phyloP scores from a whole-genome alignment of 2,329 filamentous ascomycete species.

The Ampelomyces quisqualis region DNA sequence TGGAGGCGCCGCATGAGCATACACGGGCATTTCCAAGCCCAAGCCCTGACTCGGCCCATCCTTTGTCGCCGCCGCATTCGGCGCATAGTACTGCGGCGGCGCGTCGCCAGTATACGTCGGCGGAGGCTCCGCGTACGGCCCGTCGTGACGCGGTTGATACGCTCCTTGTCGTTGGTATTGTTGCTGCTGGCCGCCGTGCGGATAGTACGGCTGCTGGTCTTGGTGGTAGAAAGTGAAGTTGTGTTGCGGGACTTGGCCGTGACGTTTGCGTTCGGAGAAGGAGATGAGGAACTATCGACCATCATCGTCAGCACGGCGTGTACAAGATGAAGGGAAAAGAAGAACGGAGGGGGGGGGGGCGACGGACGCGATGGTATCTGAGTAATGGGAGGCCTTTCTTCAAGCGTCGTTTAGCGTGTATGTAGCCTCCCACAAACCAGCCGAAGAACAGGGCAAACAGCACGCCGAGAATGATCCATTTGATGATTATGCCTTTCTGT shows the following conservation, averaged over 20 bases:
- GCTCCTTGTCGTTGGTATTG: conserved; percentile 28
- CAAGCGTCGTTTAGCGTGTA: conserved; percentile 68
- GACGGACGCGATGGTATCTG: conserved; percentile 62
- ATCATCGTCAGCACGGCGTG: neutral
- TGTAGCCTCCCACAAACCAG: conserved; percentile 68
- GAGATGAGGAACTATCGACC: conserved; percentile 46
- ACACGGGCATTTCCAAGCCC: conserved; percentile 33
- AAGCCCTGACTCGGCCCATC: conserved; percentile 27
- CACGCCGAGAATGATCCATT: conserved; percentile 68
- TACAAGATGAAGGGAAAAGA: neutral
- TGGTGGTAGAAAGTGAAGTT: conserved; percentile 45
- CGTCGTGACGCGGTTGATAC: too few relatives aligned
- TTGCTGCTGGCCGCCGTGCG: conserved; percentile 5
- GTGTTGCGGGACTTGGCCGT: conserved; percentile 37
- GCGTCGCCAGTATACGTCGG: conserved; percentile 40
- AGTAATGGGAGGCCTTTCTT: conserved; percentile 65
- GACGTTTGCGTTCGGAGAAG: conserved; percentile 38
- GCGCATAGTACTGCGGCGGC: conserved; percentile 39
- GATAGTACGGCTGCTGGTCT: conserved; percentile 21
- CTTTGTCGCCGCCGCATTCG: conserved; percentile 36
- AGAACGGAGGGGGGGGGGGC: neutral
- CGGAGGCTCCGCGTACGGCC: conserved; percentile 36
- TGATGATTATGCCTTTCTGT: conserved; percentile 65
- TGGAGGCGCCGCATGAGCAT: too few relatives aligned
- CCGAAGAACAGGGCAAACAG: conserved; percentile 60